Evolutionary conservation across 2,329 filamentous ascomycete species (phyloP).

Genomic region (Phyllosticta citribraziliensis): DNA sequence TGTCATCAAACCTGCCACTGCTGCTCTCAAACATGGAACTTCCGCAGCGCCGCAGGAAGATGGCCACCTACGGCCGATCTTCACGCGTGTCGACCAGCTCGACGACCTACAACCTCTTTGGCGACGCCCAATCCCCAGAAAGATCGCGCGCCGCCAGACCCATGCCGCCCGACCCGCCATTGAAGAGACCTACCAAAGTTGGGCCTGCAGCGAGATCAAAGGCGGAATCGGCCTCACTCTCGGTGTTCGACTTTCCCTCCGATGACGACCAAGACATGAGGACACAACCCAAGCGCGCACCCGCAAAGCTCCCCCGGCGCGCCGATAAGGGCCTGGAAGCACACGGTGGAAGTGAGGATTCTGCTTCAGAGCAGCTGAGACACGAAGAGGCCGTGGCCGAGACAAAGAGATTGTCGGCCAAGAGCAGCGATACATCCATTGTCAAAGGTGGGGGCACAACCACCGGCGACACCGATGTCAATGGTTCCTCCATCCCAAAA

Average conservation of each 20-base stretch:
- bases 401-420: background rate
- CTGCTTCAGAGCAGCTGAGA: slow-evolving; percentile 7
- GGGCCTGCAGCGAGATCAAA: background rate
- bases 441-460: background rate
- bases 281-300: background rate
- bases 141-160: slow-evolving; percentile 19
- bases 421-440: background rate
- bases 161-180: background rate
- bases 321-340: background rate
- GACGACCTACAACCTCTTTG: slow-evolving; percentile 13
- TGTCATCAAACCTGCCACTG: background rate
- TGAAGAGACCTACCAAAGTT: background rate
- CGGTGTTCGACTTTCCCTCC: slow-evolving; percentile 34
- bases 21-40: slow-evolving; percentile 6
- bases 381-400: slow-evolving; percentile 4
- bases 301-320: background rate
- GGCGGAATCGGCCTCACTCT: background rate
- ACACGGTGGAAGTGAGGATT: background rate
- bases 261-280: slow-evolving; percentile 18
- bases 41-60: slow-evolving; percentile 25
- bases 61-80: slow-evolving; percentile 30
- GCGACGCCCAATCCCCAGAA: slow-evolving; percentile 25
- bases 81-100: slow-evolving; percentile 16
- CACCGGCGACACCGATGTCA: background rate
- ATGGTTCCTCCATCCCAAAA: background rate